Evolutionary conservation across 345 rosid genomes (phyloP).

Genomic region (Salix dunnii): DNA sequence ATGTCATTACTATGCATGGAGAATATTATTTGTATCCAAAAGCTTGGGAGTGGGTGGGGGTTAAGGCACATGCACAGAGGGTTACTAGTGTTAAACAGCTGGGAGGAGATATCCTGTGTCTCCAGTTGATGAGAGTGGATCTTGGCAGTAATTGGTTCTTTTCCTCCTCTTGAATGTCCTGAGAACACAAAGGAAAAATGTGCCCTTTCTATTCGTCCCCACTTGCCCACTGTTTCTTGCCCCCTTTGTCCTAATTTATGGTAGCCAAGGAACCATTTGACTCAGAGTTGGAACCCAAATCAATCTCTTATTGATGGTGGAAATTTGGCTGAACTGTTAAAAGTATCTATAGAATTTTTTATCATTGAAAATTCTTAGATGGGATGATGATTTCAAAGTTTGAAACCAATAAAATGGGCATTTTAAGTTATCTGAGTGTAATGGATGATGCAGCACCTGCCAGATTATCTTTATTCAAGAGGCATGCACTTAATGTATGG

Average conservation of each 20-base stretch:
- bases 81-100: neutral
- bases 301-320: neutral
- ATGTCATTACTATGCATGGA: neutral
- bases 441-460: no score
- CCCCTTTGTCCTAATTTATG: neutral
- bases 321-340: no score
- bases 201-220: neutral
- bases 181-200: neutral
- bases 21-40: neutral
- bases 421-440: no score
- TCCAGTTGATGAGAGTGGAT: neutral
- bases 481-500: no score
- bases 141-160: neutral
- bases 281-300: neutral
- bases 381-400: no score
- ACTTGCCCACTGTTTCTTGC: neutral
- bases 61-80: neutral
- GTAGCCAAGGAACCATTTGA: neutral
- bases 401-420: no score
- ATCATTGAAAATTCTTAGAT: no score
- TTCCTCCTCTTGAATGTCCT: neutral
- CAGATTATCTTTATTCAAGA: no score
- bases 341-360: accelerated
- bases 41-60: neutral
- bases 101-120: neutral